Evolutionary conservation across 345 rosid species (phyloP).

Genomic region (Pistacia vera): DNA sequence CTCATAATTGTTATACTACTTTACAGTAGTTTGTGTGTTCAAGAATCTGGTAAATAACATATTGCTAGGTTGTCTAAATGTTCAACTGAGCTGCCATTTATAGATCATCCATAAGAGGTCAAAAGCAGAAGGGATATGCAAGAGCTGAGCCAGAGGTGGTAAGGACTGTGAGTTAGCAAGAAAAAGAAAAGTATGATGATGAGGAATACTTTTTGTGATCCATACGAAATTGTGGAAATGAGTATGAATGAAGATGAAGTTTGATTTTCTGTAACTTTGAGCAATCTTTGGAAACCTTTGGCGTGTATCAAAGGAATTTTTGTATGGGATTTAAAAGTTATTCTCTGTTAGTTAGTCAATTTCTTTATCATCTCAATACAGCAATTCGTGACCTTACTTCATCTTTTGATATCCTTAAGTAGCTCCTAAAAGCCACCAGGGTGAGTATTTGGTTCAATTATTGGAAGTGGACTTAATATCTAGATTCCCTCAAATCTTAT

Average conservation of each 20-base stretch:
- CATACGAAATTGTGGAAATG: neutral
- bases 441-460: neutral
- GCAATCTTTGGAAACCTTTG: neutral
- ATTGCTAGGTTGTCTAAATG: neutral
- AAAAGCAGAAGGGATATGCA: neutral
- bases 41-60: neutral
- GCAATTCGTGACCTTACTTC: neutral
- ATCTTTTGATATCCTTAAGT: neutral
- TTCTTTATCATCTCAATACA: neutral
- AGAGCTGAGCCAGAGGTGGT: neutral
- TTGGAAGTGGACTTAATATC: neutral
- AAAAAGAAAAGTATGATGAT: neutral
- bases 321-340: neutral
- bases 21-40: neutral
- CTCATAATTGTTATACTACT: neutral
- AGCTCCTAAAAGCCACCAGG: neutral
- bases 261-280: neutral
- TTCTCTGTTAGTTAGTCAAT: neutral
- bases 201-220: neutral
- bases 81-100: neutral
- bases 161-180: neutral
- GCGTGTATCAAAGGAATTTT: neutral
- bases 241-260: neutral
- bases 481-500: neutral
- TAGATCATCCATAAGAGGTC: neutral